Evolutionary conservation across 306 rosid species (phyloP).

Genomic region (Dryas alaskensis): DNA sequence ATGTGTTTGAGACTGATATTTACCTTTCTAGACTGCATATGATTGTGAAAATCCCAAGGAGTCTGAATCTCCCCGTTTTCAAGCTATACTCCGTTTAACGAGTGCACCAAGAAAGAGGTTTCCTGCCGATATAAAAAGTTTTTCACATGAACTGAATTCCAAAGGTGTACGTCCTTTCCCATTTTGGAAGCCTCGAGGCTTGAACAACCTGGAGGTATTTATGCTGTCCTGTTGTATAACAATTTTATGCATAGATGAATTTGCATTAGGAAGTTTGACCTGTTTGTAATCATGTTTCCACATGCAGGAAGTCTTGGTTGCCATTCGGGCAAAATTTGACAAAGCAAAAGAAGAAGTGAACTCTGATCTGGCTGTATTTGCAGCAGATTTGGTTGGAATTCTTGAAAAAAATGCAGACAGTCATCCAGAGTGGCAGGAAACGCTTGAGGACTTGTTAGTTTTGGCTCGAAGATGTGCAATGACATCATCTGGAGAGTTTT

Average conservation of each 20-base stretch:
- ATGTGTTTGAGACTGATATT: constrained; percentile 29
- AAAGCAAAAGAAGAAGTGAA: constrained; percentile 94
- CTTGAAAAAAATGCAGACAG: constrained; percentile 89
- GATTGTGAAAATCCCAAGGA: constrained; percentile 97
- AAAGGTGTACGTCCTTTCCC: constrained; percentile 96
- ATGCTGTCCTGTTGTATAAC: constrained; percentile 21
- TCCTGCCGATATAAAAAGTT: constrained; percentile 89
- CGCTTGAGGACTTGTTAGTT: constrained; percentile 90
- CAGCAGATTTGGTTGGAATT: constrained; percentile 89
- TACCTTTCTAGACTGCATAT: constrained; percentile 56
- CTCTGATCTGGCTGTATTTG: constrained; percentile 85
- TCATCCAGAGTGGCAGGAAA: constrained; percentile 97
- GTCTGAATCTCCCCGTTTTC: constrained; percentile 99
- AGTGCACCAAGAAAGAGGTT: constrained; percentile 93
- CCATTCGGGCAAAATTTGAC: constrained; percentile 80
- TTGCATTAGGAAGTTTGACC: constrained; percentile 28
- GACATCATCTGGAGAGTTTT: constrained; percentile 87
- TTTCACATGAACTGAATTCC: constrained; percentile 93
- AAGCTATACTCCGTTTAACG: constrained; percentile 90
- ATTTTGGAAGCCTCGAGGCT: constrained; percentile 92
- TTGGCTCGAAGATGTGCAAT: constrained; percentile 96
- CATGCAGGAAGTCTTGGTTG: constrained; percentile 84
- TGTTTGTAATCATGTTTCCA: constrained; percentile 20
- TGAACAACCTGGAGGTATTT: constrained; percentile 86
- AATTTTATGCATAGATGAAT: constrained; percentile 21